These are phyloP conservation scores for Mycosphaerella sp. DNA, from an alignment of 2,329 filamentous ascomycete genomes.

Conservation along the genomic window DNA sequence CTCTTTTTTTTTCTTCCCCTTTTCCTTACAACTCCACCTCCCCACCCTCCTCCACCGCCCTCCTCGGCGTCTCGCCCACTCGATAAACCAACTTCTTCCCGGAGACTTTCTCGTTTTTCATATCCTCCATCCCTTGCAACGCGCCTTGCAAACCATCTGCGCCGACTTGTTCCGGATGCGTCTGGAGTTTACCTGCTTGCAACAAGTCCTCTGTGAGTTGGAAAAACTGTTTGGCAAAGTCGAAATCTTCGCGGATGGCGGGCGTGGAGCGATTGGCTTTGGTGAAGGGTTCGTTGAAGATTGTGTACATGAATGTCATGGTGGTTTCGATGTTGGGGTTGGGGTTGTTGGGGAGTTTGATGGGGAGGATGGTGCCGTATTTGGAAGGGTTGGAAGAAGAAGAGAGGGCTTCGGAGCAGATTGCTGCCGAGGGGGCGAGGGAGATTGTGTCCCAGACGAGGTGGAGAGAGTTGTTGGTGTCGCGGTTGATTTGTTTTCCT, in stretches of 20 bases:
- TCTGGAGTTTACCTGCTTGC: slow-evolving; percentile 40
- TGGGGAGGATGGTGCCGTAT: slow-evolving; percentile 25
- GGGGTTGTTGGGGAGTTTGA: slow-evolving; percentile 16
- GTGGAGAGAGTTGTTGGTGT: slow-evolving; percentile 24
- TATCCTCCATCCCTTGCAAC: slow-evolving; percentile 40
- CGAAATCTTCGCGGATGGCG: slow-evolving; percentile 35
- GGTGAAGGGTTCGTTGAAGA: slow-evolving; percentile 24
- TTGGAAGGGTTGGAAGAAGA: slow-evolving; percentile 18
- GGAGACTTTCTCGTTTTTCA: slow-evolving; percentile 43
- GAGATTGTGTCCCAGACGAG: slow-evolving; percentile 27
- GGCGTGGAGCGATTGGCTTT: slow-evolving; percentile 21
- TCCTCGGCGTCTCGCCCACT: slow-evolving; percentile 23
- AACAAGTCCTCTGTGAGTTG: slow-evolving; percentile 38
- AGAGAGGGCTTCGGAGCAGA: slow-evolving; percentile 25
- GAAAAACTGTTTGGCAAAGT: slow-evolving; percentile 41
- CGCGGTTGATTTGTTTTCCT: slow-evolving; percentile 39
- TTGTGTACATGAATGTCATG: slow-evolving; percentile 28
- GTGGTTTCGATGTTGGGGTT: slow-evolving; percentile 15
- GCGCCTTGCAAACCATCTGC: slow-evolving; percentile 41
- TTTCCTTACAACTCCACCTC: slow-evolving; percentile 18
- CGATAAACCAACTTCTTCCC: slow-evolving; percentile 45
- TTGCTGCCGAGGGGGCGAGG: slow-evolving; percentile 18
- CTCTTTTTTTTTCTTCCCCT: too few species aligned
- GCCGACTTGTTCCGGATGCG: slow-evolving; percentile 40
- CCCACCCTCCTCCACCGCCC: slow-evolving; percentile 16